Evolutionary conservation across 2,329 filamentous ascomycete species (phyloP), one percentile per base, ranked within the genome.

Genomic region (Fusarium coffeatum): DNA sequence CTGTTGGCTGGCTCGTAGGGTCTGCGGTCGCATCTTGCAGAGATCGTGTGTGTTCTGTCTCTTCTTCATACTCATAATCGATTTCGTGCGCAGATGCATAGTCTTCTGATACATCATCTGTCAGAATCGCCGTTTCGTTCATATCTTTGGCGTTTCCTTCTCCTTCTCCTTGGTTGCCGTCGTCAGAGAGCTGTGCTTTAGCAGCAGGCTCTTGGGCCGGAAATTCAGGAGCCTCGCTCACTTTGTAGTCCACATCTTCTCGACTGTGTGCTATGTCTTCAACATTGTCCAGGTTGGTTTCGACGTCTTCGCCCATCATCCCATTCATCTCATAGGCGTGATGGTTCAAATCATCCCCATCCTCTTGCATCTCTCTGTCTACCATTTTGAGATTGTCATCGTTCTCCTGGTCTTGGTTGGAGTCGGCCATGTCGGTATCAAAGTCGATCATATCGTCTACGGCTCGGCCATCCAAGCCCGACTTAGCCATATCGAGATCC

Each of bases 381-480:
- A 50, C 43, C 13, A n/a, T 43, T 45, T 59, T 49, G 32, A 49
- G 47, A 40, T 40, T 59, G 11, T 59, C 54, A 11, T 55, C 27
- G 8, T 56, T 54, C 46, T 68, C 58, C 53, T 62, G 12, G 13
- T 64, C 58, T 54, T 72, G 51, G 10, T 72, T 69, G 9, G 64
- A 61, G 40, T 76, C 72, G 18, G 67, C 61, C 68, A 76, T 76
- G 43, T 80, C 80, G 54, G 76, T 79, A 30, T 81, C 80, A 42
- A 80, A 82, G 59, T 80, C 77, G 51, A 82, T 79, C 25, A 80
- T 66, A 58, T 82, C 80, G 16, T 80, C 76, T 41, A 80, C 76
- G 18, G 67, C 60, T 25, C 68, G 72, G 8, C 51, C 57, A 23
- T 74, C 75, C 10, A 75, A 50, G 40, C 61, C 64, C 32, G 76